Conservation (phyloP, 768 basidiomycete genomes). For the Paxillus involutus region DNA sequence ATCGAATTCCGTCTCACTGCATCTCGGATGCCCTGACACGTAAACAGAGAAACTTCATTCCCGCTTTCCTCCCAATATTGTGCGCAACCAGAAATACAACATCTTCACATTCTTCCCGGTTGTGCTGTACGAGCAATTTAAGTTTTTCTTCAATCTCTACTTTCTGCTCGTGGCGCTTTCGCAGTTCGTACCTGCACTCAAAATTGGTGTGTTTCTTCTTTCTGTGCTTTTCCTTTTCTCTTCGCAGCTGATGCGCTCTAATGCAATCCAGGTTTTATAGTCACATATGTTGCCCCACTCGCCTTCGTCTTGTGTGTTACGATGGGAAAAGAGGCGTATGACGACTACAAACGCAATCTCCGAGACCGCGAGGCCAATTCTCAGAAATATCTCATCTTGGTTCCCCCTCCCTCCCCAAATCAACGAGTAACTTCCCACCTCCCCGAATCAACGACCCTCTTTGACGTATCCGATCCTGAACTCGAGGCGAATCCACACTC, state of each 20-base stretch:
- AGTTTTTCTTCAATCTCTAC: conserved; percentile 99
- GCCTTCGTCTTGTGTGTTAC: conserved; percentile 94
- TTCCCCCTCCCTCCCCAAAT: conserved; percentile 42
- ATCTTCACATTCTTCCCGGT: conserved; percentile 94
- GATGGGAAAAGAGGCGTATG: conserved; percentile 98
- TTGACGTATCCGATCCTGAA: conserved; percentile 21
- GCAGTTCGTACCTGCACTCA: conserved; percentile 93
- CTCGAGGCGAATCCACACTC: conserved; percentile 8
- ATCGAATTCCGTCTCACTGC: no score
- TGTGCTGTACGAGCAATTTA: conserved; percentile 99
- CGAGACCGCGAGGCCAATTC: conserved; percentile 96
- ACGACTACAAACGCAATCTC: conserved; percentile 92
- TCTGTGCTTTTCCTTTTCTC: not conserved
- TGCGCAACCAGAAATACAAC: conserved; percentile 98
- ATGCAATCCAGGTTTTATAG: conserved; percentile 71
- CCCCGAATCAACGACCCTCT: conserved; percentile 17
- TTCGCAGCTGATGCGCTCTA: not conserved
- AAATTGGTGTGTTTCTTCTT: conserved; percentile 68
- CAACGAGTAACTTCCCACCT: conserved; percentile 19
- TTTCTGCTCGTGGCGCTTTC: conserved; percentile 95
- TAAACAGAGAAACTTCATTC: conserved; percentile 66
- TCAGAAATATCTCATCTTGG: conserved; percentile 83
- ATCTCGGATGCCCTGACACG: no score
- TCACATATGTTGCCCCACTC: conserved; percentile 94
- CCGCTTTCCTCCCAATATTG: conserved; percentile 82